Conservation (phyloP, 805 yeast species). For the Monosporozyma solicola region DNA sequence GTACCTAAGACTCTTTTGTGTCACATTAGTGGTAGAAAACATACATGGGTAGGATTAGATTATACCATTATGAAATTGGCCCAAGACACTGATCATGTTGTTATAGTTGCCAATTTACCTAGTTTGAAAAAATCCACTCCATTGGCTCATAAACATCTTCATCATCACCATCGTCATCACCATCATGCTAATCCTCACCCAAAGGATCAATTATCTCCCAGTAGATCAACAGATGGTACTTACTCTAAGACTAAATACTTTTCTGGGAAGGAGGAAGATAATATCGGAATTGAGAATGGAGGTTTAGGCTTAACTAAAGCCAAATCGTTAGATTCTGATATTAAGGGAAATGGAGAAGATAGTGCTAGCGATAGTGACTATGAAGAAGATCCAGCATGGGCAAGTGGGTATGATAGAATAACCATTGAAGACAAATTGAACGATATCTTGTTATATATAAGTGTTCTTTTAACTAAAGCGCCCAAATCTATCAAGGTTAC, state of each 20-base stretch:
- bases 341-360: not conserved
- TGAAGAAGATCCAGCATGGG: slow-evolving; percentile 19
- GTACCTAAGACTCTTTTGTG: slow-evolving; percentile 45
- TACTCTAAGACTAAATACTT: slow-evolving; percentile 7
- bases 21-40: slow-evolving; percentile 60
- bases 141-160: not conserved
- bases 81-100: slow-evolving; percentile 57
- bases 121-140: slow-evolving; percentile 4
- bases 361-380: not conserved
- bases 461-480: slow-evolving; percentile 9
- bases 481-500: slow-evolving; percentile 25
- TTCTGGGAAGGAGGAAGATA: slow-evolving; percentile 2
- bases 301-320: not conserved
- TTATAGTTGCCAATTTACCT: slow-evolving; percentile 43
- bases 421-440: slow-evolving; percentile 16
- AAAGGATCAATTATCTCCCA: not conserved
- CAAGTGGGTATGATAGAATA: slow-evolving; percentile 23
- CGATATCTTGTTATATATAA: slow-evolving; percentile 16
- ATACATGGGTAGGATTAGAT: slow-evolving; percentile 78
- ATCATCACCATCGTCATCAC: not conserved
- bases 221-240: not conserved
- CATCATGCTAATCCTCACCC: not conserved
- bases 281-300: not conserved
- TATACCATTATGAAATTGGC: slow-evolving; percentile 50
- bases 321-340: not conserved